These are phyloP conservation scores for Ceratobasidium sp. DNA, from an alignment of 1,284 basidiomycete genomes.

Conservation along the genomic window DNA sequence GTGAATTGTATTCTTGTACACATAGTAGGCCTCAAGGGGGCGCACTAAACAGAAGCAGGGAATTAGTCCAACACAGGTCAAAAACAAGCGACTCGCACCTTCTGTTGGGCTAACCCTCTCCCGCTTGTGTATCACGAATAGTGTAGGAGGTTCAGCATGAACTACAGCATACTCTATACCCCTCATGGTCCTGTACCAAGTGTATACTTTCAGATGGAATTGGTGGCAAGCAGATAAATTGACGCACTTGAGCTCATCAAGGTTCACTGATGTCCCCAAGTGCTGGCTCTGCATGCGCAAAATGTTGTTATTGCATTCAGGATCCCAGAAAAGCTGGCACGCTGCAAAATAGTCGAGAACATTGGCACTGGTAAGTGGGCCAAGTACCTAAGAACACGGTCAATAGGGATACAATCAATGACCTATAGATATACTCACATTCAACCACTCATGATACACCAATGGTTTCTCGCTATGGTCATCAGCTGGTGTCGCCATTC, in stretches of 20 bases:
- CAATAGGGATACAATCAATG: background rate
- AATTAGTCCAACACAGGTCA: conserved; percentile 40
- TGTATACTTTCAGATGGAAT: conserved; percentile 39
- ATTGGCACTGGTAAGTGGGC: conserved; percentile 76
- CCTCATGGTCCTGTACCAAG: conserved; percentile 71
- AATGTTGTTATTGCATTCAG: conserved; percentile 88
- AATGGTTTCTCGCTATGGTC: conserved; percentile 46
- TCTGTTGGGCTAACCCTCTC: conserved; percentile 81
- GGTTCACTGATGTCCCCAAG: conserved; percentile 76
- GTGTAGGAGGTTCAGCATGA: conserved; percentile 75
- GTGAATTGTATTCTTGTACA: conserved; percentile 86
- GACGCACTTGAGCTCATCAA: conserved; percentile 77
- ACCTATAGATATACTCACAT: conserved; percentile 28
- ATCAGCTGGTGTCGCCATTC: conserved; percentile 48
- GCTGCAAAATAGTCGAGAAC: conserved; percentile 87
- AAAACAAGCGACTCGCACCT: conserved; percentile 60
- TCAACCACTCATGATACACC: conserved; percentile 46
- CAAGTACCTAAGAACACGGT: conserved; percentile 51
- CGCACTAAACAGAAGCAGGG: conserved; percentile 61
- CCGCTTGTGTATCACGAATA: conserved; percentile 88
- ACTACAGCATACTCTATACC: conserved; percentile 86
- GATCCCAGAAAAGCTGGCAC: conserved; percentile 86
- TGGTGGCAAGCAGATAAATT: conserved; percentile 28
- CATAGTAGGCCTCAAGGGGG: conserved; percentile 82
- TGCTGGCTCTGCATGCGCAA: conserved; percentile 90